Base-by-base conservation (phyloP, 805 yeast species). In the Millerozyma miso region DNA sequence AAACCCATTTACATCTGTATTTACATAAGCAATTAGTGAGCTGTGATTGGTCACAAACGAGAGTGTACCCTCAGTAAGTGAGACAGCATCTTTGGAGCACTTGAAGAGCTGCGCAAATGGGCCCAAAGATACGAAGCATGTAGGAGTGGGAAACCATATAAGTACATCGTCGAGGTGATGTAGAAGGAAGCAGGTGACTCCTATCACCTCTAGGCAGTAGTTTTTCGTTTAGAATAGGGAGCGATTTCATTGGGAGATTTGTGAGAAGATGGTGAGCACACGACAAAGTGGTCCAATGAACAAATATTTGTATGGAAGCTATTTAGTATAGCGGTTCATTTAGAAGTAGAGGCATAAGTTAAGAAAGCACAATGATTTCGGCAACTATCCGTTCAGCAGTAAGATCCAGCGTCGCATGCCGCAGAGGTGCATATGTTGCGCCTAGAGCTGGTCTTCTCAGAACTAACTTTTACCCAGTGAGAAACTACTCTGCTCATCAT, bases 401-500 rank as follows among this genome's bases (percentile, higher is more conserved):
- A 49, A 69, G 69, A 56, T 53, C 67, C 39, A 63, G 66, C 59
- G 55, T 53, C 23, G 53, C 54, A 42, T 44, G 55, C 43, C 66
- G 67, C 40, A 62, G 65, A 53, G 20, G 58, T 19, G 39, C 54
- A 19, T 43, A 47, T 44, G 55, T 70, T 45, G 54, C 51, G 48
- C 56, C 58, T 47, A 49, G 58, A 26, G 44, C 46, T 41, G 48
- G 50, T 39, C 45, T 56, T 46, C 47, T 50, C 40, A 55, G 54
- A 43, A 42, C 55, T 39, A 41, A 63, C 19, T 44, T 57, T 33
- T 59, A 59, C 44, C 67, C 58, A 46, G 48, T 66, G 39, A 81
- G 97, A 80, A 74, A 74, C 58, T 89, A 86, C 77, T 85, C 95
- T 42, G 83, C 75, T 54, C 95, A 87, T 63, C 87, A 83, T 53